Evolutionary conservation across 2,329 filamentous ascomycete species (phyloP), one percentile per base, ranked within the genome.

Genomic region (Sporothrix luriei): DNA sequence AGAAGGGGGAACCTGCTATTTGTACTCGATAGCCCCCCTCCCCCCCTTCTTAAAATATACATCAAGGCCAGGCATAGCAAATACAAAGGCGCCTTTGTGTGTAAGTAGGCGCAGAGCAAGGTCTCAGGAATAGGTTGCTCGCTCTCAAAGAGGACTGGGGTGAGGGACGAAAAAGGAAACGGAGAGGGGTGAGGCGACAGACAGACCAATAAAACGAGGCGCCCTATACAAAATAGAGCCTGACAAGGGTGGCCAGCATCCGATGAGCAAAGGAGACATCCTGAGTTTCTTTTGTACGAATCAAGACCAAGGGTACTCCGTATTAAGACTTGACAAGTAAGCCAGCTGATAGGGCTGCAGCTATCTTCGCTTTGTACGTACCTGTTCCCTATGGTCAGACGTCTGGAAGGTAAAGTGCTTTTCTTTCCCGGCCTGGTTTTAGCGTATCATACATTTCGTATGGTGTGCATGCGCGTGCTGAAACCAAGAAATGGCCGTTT

Each of bases 301-400:
- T 43, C 33, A 59, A 40, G 33, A 29, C 5, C 55, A n/a, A 61
- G 14, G 33, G 16, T 21, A 16, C 40, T 16, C 4, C 14, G 40
- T 46, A 16, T 21, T 46, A 26, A 33, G 55, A 40, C 19, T 59
- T 33, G 33, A 33, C 19, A 61, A 43, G 55, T 43, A 43, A 61
- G 55, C 19, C 38, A 10, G 33, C 14, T 13, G 10, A n/a, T 3
- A n/a, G 51, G 38, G 33, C 33, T 61, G 33, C 38, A 43, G 1
- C 43, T 61, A 43, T 43, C 55, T 43, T 33, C n/a, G 24, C 10
- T 61, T 61, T 43, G 55, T n/a, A 61, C n/a, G 55, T n/a, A 61
- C n/a, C 33, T 24, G 55, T 59, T 33, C 21, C 21, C 55, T 19
- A 40, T 19, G 11, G 10, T 61, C 55, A 61, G 43, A 61, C 16